Evolutionary conservation across 139 green algal species (phyloP).

Genomic region (Coccomyxa sp.): DNA sequence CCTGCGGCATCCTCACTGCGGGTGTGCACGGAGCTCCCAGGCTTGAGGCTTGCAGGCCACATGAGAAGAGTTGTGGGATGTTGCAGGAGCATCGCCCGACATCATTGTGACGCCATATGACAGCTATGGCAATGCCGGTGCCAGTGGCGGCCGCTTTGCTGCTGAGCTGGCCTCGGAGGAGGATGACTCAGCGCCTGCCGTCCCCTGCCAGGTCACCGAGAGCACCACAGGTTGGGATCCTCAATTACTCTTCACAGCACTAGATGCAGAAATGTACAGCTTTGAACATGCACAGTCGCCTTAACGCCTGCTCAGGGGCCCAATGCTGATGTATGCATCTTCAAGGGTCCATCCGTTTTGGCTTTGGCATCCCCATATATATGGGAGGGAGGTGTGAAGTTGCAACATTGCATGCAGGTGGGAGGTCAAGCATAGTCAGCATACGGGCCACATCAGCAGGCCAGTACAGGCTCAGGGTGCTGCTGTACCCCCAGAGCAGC

Average conservation of each 20-base stretch:
- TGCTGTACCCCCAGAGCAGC: not conserved
- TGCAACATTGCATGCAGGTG: not conserved
- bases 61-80: not conserved
- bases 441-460: no score
- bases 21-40: not conserved
- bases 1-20: not conserved
- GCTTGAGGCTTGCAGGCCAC: no score
- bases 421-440: not conserved
- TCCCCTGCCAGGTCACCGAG: not conserved
- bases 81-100: conserved; percentile 7
- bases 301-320: no score
- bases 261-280: no score
- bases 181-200: not conserved
- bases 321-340: no score
- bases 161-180: not conserved
- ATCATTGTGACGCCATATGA: conserved; percentile 10
- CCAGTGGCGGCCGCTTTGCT: not conserved
- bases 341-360: no score
- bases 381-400: no score
- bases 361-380: no score
- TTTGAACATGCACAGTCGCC: not conserved
- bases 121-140: conserved; percentile 20
- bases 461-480: not conserved
- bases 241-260: no score
- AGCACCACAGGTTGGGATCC: conserved; percentile 1